These are phyloP conservation scores for Alisma plantagoaquatica DNA, from an alignment of 106 monocot species.

Conservation along the genomic window DNA sequence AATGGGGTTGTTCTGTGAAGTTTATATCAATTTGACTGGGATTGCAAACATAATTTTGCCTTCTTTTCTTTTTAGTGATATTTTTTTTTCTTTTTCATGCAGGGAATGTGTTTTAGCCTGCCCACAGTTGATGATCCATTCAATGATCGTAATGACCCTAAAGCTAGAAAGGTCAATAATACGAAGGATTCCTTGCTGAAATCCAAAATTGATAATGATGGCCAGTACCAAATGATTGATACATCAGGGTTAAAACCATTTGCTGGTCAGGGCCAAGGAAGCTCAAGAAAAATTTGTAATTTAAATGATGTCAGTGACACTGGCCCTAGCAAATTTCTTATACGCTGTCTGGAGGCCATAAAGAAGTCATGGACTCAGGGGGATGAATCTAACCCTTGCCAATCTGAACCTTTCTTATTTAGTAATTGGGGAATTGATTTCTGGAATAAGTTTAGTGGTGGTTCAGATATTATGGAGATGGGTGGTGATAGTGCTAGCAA, in stretches of 20 bases:
- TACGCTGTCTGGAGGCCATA: conserved; percentile 64
- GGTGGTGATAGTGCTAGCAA: conserved; percentile 30
- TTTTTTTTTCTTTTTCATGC: neutral
- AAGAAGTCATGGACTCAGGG: conserved; percentile 26
- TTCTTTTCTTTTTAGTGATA: too few relatives aligned
- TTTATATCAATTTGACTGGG: too few relatives aligned
- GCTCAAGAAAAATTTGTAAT: too few relatives aligned
- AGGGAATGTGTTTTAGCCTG: conserved; percentile 93
- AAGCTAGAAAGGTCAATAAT: conserved; percentile 6
- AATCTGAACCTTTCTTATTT: conserved; percentile 14
- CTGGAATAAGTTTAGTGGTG: conserved; percentile 35
- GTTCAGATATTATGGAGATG: conserved; percentile 37
- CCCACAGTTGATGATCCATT: conserved; percentile 84
- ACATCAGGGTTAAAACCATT: too few relatives aligned
- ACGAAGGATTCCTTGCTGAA: neutral
- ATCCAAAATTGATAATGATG: neutral
- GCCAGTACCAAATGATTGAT: too few relatives aligned
- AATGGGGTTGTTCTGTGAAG: too few relatives aligned
- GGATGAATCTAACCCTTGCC: neutral
- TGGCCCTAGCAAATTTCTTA: conserved; percentile 57
- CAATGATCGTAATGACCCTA: conserved; percentile 59
- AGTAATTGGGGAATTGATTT: conserved; percentile 66
- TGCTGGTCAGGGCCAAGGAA: too few relatives aligned
- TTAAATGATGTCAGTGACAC: too few relatives aligned
- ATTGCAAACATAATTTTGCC: too few relatives aligned